These are phyloP conservation scores for Hypsizygus marmoreus DNA, from an alignment of 768 basidiomycete genomes.

Conservation along the genomic window DNA sequence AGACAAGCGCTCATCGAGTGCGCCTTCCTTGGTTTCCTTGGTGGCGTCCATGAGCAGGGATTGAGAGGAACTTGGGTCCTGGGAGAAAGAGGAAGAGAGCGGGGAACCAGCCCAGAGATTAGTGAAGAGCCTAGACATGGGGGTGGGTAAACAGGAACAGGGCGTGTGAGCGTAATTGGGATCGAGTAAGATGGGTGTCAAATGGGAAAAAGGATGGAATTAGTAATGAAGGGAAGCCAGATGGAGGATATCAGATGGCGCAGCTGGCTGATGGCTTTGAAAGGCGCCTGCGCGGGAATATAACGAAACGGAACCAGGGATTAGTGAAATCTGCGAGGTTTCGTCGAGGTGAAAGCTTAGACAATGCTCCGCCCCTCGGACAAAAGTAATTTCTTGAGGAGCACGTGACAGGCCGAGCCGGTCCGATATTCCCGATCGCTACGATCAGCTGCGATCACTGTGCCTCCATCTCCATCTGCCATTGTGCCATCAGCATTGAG, in stretches of 20 bases:
- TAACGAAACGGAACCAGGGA: too few relatives aligned
- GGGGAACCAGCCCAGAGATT: constrained; percentile 22
- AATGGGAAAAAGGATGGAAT: constrained; percentile 7
- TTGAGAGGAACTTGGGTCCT: constrained; percentile 17
- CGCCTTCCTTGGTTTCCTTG: constrained; percentile 18
- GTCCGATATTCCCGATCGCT: constrained; percentile 4
- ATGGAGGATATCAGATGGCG: constrained; percentile 2
- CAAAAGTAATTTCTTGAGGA: not conserved
- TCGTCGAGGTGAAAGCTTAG: not conserved
- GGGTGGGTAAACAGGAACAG: not conserved
- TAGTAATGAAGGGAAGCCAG: constrained; percentile 6
- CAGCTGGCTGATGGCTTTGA: not conserved
- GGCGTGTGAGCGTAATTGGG: constrained; percentile 4
- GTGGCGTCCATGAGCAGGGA: constrained; percentile 18
- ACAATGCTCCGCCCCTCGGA: not conserved
- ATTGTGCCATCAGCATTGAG: too few relatives aligned
- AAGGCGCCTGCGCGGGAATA: constrained; percentile 10
- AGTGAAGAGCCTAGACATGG: constrained; percentile 17
- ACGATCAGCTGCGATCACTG: too few relatives aligned
- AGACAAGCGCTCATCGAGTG: constrained; percentile 25
- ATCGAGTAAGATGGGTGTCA: constrained; percentile 1
- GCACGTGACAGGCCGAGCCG: not conserved
- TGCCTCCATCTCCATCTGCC: too few relatives aligned
- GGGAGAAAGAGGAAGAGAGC: constrained; percentile 8
- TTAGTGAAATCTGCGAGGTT: not conserved